Percentiles rank a stretch among this genome's conserved stretches.
Evolutionary conservation across 148 eudicot species (phyloP).

Genomic region (Vaccinium macrocarpon): DNA sequence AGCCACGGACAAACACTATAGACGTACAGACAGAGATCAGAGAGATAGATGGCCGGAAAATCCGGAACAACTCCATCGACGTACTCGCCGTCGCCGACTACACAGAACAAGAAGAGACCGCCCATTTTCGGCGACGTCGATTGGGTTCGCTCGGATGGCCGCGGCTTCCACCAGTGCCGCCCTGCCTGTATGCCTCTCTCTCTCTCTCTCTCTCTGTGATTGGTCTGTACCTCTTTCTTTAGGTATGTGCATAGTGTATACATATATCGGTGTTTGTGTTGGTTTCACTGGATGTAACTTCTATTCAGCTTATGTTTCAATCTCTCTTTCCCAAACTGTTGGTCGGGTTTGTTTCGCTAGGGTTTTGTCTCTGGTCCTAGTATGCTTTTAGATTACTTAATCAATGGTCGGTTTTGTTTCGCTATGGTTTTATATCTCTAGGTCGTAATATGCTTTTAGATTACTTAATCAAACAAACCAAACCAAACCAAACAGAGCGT

Average conservation of each 20-base stretch:
- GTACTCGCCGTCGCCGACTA: constrained; percentile 61
- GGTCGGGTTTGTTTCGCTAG: not conserved
- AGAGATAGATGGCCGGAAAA: constrained; percentile 57
- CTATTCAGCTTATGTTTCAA: not conserved
- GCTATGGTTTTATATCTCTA: too few relatives aligned
- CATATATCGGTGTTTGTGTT: not conserved
- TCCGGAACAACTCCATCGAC: constrained; percentile 43
- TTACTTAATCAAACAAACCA: too few relatives aligned
- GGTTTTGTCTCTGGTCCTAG: not conserved
- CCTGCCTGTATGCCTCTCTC: constrained; percentile 65
- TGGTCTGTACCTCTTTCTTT: not conserved
- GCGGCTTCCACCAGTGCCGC: constrained; percentile 77
- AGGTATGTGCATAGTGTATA: not conserved
- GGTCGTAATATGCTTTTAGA: too few relatives aligned
- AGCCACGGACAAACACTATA: not conserved
- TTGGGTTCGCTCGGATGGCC: constrained; percentile 82
- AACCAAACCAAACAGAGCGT: too few relatives aligned
- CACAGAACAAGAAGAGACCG: constrained; percentile 43
- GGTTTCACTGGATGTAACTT: not conserved
- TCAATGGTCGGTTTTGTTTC: too few relatives aligned
- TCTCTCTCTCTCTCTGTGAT: not conserved
- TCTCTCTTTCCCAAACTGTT: not conserved
- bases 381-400: too few relatives aligned
- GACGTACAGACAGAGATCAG: not conserved
- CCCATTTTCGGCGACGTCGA: constrained; percentile 43